Evolutionary conservation across 805 yeast species (phyloP).

Genomic region (Metschnikowia lochheadii): DNA sequence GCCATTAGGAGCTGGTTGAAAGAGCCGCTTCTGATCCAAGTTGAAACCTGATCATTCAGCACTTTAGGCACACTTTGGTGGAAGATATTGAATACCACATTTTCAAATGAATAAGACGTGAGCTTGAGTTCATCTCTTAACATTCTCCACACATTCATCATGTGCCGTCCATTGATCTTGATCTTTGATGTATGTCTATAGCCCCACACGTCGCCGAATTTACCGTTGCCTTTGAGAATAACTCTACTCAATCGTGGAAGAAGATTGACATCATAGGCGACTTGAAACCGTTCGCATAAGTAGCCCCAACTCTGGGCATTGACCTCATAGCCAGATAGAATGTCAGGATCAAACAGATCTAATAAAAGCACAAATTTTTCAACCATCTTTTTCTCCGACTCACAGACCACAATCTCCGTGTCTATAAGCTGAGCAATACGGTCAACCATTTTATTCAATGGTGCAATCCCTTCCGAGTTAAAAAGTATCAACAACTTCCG

Average conservation of each 20-base stretch:
- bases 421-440: constrained; percentile 5
- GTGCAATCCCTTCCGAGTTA: constrained; percentile 2
- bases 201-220: constrained; percentile 73
- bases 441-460: not conserved
- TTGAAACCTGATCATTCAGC: constrained; percentile 44
- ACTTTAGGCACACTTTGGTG: constrained; percentile 68
- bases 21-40: constrained; percentile 32
- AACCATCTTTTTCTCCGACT: constrained; percentile 57
- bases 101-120: constrained; percentile 70
- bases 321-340: constrained; percentile 80
- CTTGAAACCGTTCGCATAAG: constrained; percentile 58
- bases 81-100: constrained; percentile 62
- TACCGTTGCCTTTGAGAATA: constrained; percentile 42
- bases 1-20: constrained; percentile 35
- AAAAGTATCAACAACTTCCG: constrained; percentile 8
- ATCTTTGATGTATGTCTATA: constrained; percentile 71
- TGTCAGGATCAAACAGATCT: constrained; percentile 75
- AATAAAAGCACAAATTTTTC: constrained; percentile 52
- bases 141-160: constrained; percentile 81
- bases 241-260: constrained; percentile 62
- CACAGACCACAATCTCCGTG: constrained; percentile 1
- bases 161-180: constrained; percentile 72
- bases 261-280: constrained; percentile 47
- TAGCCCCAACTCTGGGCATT: constrained; percentile 89
- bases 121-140: constrained; percentile 60